These are phyloP conservation scores for Pueraria montana DNA, from an alignment of 306 rosid genomes.

Conservation along the genomic window DNA sequence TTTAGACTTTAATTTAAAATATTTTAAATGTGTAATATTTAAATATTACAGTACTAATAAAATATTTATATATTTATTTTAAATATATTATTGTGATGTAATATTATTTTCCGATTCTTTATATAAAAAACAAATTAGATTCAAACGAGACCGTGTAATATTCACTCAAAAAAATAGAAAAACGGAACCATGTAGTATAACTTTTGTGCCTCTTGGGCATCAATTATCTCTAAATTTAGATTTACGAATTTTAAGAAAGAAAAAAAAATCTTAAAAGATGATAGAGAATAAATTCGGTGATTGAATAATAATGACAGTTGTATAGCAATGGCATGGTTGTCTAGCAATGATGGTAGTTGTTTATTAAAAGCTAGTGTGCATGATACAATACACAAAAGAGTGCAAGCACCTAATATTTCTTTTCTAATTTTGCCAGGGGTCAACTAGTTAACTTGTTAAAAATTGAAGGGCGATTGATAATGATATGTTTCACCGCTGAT, in stretches of 20 bases:
- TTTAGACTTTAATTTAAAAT: too few species aligned
- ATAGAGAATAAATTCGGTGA: slow-evolving; percentile 36
- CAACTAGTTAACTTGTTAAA: not conserved
- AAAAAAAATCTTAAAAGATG: not conserved
- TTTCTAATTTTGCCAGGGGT: not conserved
- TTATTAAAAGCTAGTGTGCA: not conserved
- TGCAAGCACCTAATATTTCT: slow-evolving; percentile 19
- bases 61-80: too few species aligned
- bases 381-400: slow-evolving; percentile 6
- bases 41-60: too few species aligned
- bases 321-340: slow-evolving; percentile 42
- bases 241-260: not conserved
- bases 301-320: slow-evolving; percentile 46
- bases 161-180: too few species aligned
- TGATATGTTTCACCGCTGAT: not conserved
- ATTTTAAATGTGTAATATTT: too few species aligned
- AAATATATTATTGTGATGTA: too few species aligned
- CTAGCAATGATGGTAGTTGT: slow-evolving; percentile 13
- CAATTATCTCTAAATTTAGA: not conserved
- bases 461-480: not conserved
- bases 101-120: too few species aligned
- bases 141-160: too few species aligned
- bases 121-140: too few species aligned
- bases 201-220: not conserved
- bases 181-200: too few species aligned